A percentile compares a stretch with the other conserved stretches of the same genome.
Conservation (phyloP, 2,329 filamentous ascomycete genomes). For the Plenodomus lindquistii region DNA sequence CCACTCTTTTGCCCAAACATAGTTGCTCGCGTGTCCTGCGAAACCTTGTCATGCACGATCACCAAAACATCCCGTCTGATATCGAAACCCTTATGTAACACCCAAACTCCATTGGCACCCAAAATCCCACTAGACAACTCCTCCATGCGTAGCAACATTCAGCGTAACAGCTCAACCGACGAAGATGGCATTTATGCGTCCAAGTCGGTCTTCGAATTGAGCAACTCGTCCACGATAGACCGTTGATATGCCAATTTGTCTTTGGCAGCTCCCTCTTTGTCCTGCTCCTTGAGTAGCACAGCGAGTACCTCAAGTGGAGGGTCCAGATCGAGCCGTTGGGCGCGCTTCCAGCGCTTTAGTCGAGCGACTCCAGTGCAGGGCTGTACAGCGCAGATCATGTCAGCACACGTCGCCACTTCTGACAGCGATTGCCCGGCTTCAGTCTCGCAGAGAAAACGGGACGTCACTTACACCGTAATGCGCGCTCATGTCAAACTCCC, state of each 20-base stretch:
- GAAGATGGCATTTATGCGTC: slow-evolving; percentile 25
- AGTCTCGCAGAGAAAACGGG: not conserved
- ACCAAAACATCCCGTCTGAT: not conserved
- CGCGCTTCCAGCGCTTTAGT: slow-evolving; percentile 84
- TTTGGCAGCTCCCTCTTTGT: slow-evolving; percentile 36
- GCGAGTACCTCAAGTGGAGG: slow-evolving; percentile 90
- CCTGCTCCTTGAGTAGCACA: slow-evolving; percentile 74
- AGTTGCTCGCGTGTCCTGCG: slow-evolving; percentile 11
- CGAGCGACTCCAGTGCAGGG: slow-evolving; percentile 86
- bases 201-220: slow-evolving; percentile 52
- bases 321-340: slow-evolving; percentile 77
- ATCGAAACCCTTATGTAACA: slow-evolving; percentile 11
- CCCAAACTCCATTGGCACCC: slow-evolving; percentile 15
- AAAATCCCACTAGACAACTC: not conserved
- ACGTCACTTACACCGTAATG: slow-evolving; percentile 80
- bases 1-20: not conserved
- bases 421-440: slow-evolving; percentile 25
- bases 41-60: slow-evolving; percentile 6
- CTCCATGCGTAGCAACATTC: not conserved
- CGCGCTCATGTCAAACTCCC: slow-evolving; percentile 89
- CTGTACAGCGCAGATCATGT: slow-evolving; percentile 51
- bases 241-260: slow-evolving; percentile 60
- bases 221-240: slow-evolving; percentile 74
- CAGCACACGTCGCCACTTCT: slow-evolving; percentile 6
- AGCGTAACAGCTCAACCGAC: not conserved